These are phyloP conservation scores for Gonium pectorale DNA, from an alignment of 139 green algal genomes.

Conservation along the genomic window DNA sequence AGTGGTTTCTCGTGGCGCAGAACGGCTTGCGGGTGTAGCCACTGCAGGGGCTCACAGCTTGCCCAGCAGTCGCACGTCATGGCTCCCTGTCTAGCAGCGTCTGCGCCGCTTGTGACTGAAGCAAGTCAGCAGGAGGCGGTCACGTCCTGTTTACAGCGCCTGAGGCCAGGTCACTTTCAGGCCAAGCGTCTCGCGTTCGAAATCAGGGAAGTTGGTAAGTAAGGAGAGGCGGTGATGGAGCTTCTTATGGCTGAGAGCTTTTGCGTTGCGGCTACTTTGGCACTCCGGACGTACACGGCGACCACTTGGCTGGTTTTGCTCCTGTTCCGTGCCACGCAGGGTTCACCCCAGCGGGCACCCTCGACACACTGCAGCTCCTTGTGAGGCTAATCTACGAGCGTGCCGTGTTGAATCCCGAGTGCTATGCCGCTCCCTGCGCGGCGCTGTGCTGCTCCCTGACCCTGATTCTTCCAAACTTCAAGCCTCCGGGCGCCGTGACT, in stretches of 20 bases:
- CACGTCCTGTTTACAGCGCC: not conserved
- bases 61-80: no score
- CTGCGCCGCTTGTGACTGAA: no score
- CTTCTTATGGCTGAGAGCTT: no score
- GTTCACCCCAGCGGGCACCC: conserved; percentile 22
- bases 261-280: no score
- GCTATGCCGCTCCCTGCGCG: conserved; percentile 1
- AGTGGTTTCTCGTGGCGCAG: no score
- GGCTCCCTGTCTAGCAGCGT: no score
- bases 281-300: no score
- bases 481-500: not conserved
- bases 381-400: conserved; percentile 15
- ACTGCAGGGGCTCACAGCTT: no score
- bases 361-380: conserved; percentile 18
- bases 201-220: conserved; percentile 22
- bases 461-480: conserved; percentile 22
- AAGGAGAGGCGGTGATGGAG: no score
- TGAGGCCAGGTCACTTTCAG: conserved; percentile 26
- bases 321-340: conserved; percentile 3
- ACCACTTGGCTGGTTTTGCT: conserved; percentile 2
- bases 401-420: not conserved
- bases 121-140: not conserved
- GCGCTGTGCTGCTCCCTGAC: conserved; percentile 19
- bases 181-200: conserved; percentile 27
- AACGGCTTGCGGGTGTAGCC: no score